phyloP scores from a whole-genome alignment of 73 alveolate species.

The Tetrahymena borealis region DNA sequence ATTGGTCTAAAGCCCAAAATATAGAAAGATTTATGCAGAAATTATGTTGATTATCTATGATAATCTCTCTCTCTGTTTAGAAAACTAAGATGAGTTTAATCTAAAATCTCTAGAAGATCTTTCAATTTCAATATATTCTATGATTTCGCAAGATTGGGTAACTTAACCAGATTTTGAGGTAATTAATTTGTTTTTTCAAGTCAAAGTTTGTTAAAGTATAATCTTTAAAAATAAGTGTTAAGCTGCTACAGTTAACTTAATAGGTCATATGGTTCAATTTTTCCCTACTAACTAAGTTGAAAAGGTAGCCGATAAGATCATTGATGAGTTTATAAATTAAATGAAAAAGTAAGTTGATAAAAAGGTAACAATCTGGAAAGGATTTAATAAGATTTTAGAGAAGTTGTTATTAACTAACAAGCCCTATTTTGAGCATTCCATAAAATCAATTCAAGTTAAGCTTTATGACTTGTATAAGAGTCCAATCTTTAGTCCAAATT shows the following conservation, averaged over 20 bases:
- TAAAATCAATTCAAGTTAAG: constrained; percentile 18
- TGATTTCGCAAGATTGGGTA: constrained; percentile 31
- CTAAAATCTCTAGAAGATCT: constrained; percentile 11
- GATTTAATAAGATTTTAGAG: constrained; percentile 34
- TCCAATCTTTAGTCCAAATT: constrained; percentile 37
- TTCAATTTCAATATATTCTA: constrained; percentile 12
- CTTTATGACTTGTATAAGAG: constrained; percentile 18
- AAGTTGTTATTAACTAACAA: constrained; percentile 10
- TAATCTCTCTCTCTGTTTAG: constrained; percentile 10
- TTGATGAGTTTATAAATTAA: constrained; percentile 1
- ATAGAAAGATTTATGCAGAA: neutral
- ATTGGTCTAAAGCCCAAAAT: neutral
- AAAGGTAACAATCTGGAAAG: constrained; percentile 19
- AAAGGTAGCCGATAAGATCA: constrained; percentile 8
- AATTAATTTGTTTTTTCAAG: neutral
- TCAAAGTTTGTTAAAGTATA: neutral
- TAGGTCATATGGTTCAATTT: constrained; percentile 35
- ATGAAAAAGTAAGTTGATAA: constrained; percentile 12
- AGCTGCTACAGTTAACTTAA: neutral
- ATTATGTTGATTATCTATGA: neutral
- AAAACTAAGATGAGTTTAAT: constrained; percentile 12
- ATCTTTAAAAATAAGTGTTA: neutral
- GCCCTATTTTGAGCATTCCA: constrained; percentile 7
- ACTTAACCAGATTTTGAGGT: neutral
- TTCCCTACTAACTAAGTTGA: constrained; percentile 12